Evolutionary conservation across 768 basidiomycete genomes (phyloP).

Genomic region (Boletus coccyginus): DNA sequence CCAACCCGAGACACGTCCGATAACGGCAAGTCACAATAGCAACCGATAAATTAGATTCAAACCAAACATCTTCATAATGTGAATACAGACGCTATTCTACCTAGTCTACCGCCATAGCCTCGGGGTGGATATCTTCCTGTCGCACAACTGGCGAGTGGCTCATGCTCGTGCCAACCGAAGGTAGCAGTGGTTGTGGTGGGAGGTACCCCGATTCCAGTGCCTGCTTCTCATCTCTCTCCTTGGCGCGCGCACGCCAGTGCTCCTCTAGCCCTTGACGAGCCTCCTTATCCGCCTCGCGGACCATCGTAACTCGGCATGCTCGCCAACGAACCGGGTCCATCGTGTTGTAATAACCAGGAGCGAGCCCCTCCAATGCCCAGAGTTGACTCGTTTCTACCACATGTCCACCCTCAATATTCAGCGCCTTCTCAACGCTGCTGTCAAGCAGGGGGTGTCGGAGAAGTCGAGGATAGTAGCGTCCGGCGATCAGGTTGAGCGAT

Average conservation of each 20-base stretch:
- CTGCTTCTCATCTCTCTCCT: constrained; percentile 27
- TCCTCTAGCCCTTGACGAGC: constrained; percentile 43
- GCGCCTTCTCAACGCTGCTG: constrained; percentile 38
- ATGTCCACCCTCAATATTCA: constrained; percentile 35
- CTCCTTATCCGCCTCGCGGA: constrained; percentile 57
- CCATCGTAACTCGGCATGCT: constrained; percentile 49
- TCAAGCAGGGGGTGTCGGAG: constrained; percentile 61
- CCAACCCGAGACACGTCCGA: not conserved
- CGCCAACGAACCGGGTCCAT: constrained; percentile 68
- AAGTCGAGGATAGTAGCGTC: constrained; percentile 77
- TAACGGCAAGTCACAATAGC: constrained; percentile 26
- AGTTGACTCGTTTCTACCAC: constrained; percentile 48
- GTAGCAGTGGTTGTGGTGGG: constrained; percentile 4
- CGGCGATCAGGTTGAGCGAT: constrained; percentile 68
- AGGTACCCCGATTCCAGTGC: constrained; percentile 16
- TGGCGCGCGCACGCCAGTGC: constrained; percentile 34
- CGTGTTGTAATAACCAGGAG: constrained; percentile 62
- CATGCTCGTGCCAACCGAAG: not conserved
- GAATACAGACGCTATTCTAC: not conserved
- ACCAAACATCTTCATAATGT: not conserved
- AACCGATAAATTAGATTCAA: constrained; percentile 11
- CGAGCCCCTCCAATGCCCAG: constrained; percentile 71
- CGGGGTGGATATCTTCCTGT: constrained; percentile 5
- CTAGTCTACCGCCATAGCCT: constrained; percentile 21
- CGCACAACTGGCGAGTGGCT: not conserved